Percentiles rank a stretch among this genome's conserved stretches.
phyloP scores from a whole-genome alignment of 2,329 filamentous ascomycete species.

The Pyricularia grisea region DNA sequence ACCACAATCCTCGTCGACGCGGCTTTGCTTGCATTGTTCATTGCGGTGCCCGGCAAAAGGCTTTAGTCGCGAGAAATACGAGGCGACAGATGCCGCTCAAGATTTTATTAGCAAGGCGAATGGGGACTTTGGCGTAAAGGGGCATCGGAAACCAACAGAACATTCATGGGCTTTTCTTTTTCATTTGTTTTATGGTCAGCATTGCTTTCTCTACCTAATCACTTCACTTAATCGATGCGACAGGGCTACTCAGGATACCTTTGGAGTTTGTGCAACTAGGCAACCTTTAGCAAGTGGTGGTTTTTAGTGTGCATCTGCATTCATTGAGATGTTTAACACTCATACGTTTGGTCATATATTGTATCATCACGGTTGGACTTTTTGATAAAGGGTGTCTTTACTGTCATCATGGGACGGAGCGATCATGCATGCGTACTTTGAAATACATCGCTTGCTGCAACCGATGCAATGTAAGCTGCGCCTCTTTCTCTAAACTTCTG shows the following conservation, averaged over 20 bases:
- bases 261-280: background rate
- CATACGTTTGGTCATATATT: background rate
- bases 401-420: background rate
- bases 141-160: background rate
- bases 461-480: background rate
- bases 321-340: background rate
- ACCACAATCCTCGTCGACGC: constrained; percentile 70
- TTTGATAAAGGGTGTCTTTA: background rate
- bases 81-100: background rate
- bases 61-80: constrained; percentile 33
- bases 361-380: background rate
- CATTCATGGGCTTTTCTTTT: background rate
- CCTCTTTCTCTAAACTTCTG: background rate
- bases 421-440: background rate
- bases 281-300: background rate
- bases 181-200: background rate
- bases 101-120: background rate
- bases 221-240: background rate
- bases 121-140: constrained; percentile 1
- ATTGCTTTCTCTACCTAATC: background rate
- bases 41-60: constrained; percentile 84
- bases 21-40: constrained; percentile 81
- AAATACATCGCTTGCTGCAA: background rate
- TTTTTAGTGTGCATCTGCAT: background rate
- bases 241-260: background rate